phyloP scores from a whole-genome alignment of 225 moss, liverwort and hornwort genomes.

The Neckera pumila region DNA sequence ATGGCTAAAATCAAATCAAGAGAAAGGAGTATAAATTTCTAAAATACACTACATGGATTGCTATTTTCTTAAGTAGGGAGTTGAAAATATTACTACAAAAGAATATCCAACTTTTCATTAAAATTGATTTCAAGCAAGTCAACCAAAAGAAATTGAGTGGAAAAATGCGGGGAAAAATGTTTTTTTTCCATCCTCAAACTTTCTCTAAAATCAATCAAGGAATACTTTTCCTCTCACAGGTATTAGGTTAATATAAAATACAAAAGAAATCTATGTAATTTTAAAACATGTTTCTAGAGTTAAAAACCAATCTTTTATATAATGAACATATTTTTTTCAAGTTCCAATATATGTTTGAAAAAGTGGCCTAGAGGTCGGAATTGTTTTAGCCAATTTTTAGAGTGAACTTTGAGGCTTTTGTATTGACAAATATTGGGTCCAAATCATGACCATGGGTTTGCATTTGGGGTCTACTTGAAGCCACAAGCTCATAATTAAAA shows the following conservation, averaged over 20 bases:
- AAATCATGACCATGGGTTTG: neutral
- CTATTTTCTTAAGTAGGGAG: neutral
- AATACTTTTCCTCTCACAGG: fast-evolving
- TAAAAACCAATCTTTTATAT: neutral
- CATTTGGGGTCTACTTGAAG: neutral
- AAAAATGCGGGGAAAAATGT: neutral
- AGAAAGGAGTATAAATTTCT: fast-evolving
- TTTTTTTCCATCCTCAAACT: neutral
- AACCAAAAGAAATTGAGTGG: too few relatives aligned
- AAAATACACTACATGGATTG: fast-evolving
- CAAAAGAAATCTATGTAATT: neutral
- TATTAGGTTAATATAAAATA: neutral
- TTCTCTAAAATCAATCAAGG: neutral
- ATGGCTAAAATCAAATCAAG: neutral
- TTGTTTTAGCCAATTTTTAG: neutral
- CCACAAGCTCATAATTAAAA: neutral
- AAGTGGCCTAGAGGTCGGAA: neutral
- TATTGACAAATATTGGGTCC: neutral
- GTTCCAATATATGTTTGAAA: too few relatives aligned
- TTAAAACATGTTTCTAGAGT: neutral
- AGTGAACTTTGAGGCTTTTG: fast-evolving
- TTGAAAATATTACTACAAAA: neutral
- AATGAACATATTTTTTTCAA: neutral
- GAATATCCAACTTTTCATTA: neutral
- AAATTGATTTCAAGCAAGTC: neutral